Conservation (phyloP, 305 asterid species). For the Ruellia speciosa region DNA sequence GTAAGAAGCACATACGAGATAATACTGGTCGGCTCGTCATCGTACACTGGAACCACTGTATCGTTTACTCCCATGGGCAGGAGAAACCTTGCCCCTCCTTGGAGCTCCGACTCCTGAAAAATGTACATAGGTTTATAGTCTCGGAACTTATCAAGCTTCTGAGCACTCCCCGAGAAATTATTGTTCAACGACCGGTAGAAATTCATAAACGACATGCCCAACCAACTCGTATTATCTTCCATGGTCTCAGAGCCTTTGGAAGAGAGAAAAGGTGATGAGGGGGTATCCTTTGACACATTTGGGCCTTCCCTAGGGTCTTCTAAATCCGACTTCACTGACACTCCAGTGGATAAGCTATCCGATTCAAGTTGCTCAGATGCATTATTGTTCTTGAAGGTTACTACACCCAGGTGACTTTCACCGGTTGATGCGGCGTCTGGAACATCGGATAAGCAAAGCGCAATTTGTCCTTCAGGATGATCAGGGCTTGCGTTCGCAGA, state of each 20-base stretch:
- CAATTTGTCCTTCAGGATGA: constrained; percentile 26
- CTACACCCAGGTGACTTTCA: constrained; percentile 39
- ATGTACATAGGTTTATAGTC: constrained; percentile 63
- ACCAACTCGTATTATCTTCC: constrained; percentile 62
- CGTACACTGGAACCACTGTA: constrained; percentile 73
- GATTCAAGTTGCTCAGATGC: constrained; percentile 32
- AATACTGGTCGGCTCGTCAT: constrained; percentile 87
- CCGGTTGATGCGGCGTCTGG: constrained; percentile 88
- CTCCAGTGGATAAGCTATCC: constrained; percentile 34
- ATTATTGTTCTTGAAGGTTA: constrained; percentile 30
- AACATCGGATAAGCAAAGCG: constrained; percentile 42
- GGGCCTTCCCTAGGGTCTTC: constrained; percentile 45
- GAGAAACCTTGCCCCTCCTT: constrained; percentile 68
- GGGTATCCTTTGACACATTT: constrained; percentile 28
- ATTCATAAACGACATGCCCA: constrained; percentile 60
- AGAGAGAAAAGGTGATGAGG: constrained; percentile 31
- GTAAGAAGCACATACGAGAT: constrained; percentile 70
- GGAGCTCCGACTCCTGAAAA: constrained; percentile 55
- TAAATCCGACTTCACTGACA: constrained; percentile 36
- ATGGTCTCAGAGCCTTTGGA: constrained; percentile 29
- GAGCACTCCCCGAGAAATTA: constrained; percentile 45
- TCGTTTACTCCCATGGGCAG: constrained; percentile 70
- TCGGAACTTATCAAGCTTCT: constrained; percentile 50
- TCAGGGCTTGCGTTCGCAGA: constrained; percentile 28
- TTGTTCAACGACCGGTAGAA: constrained; percentile 66